Percentiles rank a stretch among this genome's conserved stretches.
phyloP scores from a whole-genome alignment of 1,139 yeast genomes.

The Candida tropicalis region DNA sequence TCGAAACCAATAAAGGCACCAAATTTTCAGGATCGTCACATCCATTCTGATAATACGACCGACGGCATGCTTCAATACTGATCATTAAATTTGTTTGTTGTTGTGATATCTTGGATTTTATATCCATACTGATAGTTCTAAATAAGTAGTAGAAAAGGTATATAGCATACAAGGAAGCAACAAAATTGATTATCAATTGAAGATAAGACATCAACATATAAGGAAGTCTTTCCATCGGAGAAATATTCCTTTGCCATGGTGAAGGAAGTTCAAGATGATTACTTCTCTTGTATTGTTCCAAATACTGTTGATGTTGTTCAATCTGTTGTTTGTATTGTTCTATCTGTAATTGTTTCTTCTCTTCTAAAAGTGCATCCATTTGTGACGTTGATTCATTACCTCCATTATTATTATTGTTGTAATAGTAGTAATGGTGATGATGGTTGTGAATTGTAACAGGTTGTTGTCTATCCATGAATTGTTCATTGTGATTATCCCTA shows the following conservation, averaged over 20 bases:
- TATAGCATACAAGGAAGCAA: slow-evolving; percentile 45
- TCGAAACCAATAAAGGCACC: slow-evolving; percentile 60
- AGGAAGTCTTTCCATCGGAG: slow-evolving; percentile 46
- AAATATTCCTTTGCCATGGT: slow-evolving; percentile 47
- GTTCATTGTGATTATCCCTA: not conserved
- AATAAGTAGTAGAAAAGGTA: slow-evolving; percentile 47
- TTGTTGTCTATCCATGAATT: slow-evolving; percentile 10
- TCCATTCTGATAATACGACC: slow-evolving; percentile 53
- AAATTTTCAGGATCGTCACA: slow-evolving; percentile 55
- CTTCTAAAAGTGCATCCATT: not conserved
- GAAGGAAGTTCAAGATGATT: slow-evolving; percentile 34
- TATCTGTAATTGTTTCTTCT: slow-evolving; percentile 4
- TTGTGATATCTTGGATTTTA: slow-evolving; percentile 47
- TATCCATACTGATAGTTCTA: slow-evolving; percentile 53
- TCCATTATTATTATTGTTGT: slow-evolving; percentile 9
- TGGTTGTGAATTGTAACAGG: slow-evolving; percentile 47
- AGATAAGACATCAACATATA: slow-evolving; percentile 61
- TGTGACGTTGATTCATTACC: not conserved
- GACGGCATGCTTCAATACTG: slow-evolving; percentile 51
- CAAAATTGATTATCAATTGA: slow-evolving; percentile 52
- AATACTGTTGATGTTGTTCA: slow-evolving; percentile 5
- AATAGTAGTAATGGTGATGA: slow-evolving; percentile 35
- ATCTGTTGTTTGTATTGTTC: slow-evolving; percentile 7
- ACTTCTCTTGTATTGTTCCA: slow-evolving; percentile 2
- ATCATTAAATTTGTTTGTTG: slow-evolving; percentile 38